Conservation (phyloP, 352 stramenopile genomes). For the Thraustotheca clavata region DNA sequence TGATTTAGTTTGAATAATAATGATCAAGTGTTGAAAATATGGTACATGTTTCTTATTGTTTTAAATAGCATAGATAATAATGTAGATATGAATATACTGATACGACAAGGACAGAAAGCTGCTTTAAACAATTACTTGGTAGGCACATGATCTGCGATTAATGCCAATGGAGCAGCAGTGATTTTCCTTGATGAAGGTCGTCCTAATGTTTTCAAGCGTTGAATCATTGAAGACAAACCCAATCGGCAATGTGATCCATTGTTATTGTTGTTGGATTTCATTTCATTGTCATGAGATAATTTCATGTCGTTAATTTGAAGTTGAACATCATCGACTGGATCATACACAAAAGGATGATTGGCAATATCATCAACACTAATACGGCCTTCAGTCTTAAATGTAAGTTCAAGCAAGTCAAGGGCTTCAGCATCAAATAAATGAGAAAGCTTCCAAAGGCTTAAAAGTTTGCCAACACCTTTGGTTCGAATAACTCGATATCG, state of each 20-base stretch:
- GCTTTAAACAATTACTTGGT: neutral
- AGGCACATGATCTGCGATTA: neutral
- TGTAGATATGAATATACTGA: neutral
- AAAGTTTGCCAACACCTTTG: constrained; percentile 37
- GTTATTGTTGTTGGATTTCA: neutral
- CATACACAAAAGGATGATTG: constrained; percentile 1
- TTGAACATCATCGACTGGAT: neutral
- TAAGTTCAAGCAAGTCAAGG: constrained; percentile 2
- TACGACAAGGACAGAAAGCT: neutral
- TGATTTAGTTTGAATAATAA: too few relatives aligned
- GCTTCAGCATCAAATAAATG: neutral
- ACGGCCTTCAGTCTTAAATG: constrained; percentile 5
- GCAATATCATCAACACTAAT: neutral
- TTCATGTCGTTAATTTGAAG: neutral
- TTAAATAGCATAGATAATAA: constrained; percentile 10
- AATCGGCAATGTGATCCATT: neutral
- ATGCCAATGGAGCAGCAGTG: neutral
- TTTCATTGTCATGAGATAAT: neutral
- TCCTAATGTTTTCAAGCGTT: neutral
- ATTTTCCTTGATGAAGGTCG: constrained; percentile 12
- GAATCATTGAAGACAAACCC: neutral
- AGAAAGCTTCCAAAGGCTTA: constrained; percentile 42
- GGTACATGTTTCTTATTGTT: constrained; percentile 1
- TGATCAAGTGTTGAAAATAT: neutral
- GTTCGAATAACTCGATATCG: constrained; percentile 36